Evolutionary conservation across 2,329 filamentous ascomycete species (phyloP).

Genomic region (Aspergillus sp.): DNA sequence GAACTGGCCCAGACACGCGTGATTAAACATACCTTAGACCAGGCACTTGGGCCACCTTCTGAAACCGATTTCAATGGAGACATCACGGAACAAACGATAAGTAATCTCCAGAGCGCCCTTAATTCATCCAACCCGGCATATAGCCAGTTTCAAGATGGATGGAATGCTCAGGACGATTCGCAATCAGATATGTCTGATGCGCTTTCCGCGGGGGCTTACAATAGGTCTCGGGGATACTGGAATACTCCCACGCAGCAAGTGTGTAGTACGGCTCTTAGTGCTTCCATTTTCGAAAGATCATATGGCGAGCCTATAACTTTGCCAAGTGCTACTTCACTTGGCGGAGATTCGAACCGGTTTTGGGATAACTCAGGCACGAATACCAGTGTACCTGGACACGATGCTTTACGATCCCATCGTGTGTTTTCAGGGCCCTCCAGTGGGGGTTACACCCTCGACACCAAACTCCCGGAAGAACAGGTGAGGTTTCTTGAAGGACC

Average conservation of each 20-base stretch:
- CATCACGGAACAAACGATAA: slow-evolving; percentile 53
- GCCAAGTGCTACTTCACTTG: slow-evolving; percentile 21
- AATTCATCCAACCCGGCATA: slow-evolving; percentile 51
- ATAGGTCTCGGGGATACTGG: slow-evolving; percentile 40
- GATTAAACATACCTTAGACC: slow-evolving; percentile 63
- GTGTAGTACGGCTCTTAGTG: slow-evolving; percentile 30
- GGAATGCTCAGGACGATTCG: slow-evolving; percentile 47
- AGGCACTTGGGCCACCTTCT: slow-evolving; percentile 56
- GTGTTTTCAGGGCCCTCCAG: slow-evolving; percentile 38
- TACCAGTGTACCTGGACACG: slow-evolving; percentile 22
- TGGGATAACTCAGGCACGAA: slow-evolving; percentile 31
- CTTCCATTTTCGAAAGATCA: slow-evolving; percentile 28
- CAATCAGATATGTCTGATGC: slow-evolving; percentile 49
- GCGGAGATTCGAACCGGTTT: slow-evolving; percentile 33
- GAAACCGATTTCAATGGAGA: slow-evolving; percentile 54
- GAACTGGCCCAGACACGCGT: slow-evolving; percentile 62
- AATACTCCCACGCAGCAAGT: slow-evolving; percentile 24
- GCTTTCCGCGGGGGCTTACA: slow-evolving; percentile 45
- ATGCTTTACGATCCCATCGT: slow-evolving; percentile 33
- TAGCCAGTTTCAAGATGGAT: slow-evolving; percentile 44
- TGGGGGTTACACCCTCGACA: slow-evolving; percentile 30
- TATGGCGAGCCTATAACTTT: slow-evolving; percentile 28
- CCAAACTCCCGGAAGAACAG: slow-evolving; percentile 35
- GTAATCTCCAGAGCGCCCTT: slow-evolving; percentile 54
- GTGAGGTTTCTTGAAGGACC: slow-evolving; percentile 29